Conservation (phyloP, 2,329 filamentous ascomycete genomes). For the Penicillium sp. region DNA sequence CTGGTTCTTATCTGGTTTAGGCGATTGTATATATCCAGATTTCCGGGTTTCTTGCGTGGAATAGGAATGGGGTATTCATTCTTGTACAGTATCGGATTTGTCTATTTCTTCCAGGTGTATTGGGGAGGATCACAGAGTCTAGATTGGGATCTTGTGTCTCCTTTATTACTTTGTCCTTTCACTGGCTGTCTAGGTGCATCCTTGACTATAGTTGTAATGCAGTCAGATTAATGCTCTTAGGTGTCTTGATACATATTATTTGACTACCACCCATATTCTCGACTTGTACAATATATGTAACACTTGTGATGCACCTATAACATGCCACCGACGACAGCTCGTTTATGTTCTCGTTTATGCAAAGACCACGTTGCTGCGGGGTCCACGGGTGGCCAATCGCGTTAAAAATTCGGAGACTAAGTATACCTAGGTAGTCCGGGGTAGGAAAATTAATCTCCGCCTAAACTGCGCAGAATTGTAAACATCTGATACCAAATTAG, state of each 20-base stretch:
- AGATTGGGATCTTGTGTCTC: background rate
- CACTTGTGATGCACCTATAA: background rate
- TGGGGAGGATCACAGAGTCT: background rate
- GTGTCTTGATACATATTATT: background rate
- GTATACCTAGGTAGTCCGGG: constrained; percentile 1
- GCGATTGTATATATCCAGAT: background rate
- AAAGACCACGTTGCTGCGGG: constrained; percentile 29
- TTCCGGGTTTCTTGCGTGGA: background rate
- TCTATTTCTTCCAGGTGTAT: background rate
- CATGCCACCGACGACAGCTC: constrained; percentile 48
- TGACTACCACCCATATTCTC: background rate
- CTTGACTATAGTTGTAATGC: background rate
- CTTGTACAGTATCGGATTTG: constrained; percentile 3
- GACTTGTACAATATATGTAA: background rate
- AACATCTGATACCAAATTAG: background rate
- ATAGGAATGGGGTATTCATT: background rate
- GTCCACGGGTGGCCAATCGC: background rate
- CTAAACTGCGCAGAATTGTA: background rate
- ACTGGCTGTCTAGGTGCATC: background rate
- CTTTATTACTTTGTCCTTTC: background rate
- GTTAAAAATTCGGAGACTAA: background rate
- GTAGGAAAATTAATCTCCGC: background rate
- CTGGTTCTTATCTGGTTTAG: background rate
- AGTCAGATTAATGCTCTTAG: background rate
- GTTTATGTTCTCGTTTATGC: constrained; percentile 29